Evolutionary conservation across 73 alveolate genomes (phyloP), one percentile per base, ranked within the genome.

Genomic region (Paramecium tetraurelia): DNA sequence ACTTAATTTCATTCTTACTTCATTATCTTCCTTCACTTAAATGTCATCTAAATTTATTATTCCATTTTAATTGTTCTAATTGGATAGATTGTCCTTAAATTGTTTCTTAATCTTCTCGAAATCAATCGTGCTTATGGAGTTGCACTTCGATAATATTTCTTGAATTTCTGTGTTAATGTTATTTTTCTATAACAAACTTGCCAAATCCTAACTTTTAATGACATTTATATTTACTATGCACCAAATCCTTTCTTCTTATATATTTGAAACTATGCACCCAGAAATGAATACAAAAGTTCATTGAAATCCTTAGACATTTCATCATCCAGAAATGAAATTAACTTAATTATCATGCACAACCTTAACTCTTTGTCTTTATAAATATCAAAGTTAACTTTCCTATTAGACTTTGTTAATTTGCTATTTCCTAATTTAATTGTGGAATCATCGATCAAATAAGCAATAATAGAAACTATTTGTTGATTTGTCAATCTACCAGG

Each of bases 231-330:
- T 63, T 63, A 63, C 84, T 31, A 63, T 22, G 84, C 84, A 7
- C 84, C 84, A 63, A 63, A 63, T 63, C 84, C 84, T 40, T 72
- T 72, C 20, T 72, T 72, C 40, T 72, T 72, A 11, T 36, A 36
- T 5, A 1, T 20, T 72, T 72, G 35, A 72, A 72, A 72, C 22
- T 72, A 36, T 29, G 86, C 36, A 16, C 86, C 86, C 3, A 72
- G 24, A 20, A 33, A 72, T 14, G 36, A 21, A 20, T 72, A 72
- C 35, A 72, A 40, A 33, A 72, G n/a, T 35, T 72, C 40, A 18
- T 38, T 72, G 7, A 72, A 72, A 36, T 72, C 86, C 40, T 63
- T 63, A 16, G 84, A 63, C 1, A 72, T 40, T 16, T 72, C 86
- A 33, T 72, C 86, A 35, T 72, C 59, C 59, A 72, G 4, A 20